These are phyloP conservation scores for Thelonectria discophora DNA, from an alignment of 2,329 filamentous ascomycete genomes.

Conservation along the genomic window DNA sequence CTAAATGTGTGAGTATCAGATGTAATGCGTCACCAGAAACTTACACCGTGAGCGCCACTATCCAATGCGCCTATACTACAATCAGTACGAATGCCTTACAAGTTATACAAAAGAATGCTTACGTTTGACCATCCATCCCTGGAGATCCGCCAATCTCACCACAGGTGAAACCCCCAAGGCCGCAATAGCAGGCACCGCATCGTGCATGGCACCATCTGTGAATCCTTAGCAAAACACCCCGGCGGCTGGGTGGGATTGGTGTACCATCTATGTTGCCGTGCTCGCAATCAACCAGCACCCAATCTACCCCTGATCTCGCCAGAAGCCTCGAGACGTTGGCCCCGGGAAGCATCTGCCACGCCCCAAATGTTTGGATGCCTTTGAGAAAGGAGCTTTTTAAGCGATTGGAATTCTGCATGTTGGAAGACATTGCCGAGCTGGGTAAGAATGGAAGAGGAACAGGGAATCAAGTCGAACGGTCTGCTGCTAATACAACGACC, in stretches of 20 bases:
- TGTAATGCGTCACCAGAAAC: not conserved
- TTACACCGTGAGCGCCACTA: slow-evolving; percentile 55
- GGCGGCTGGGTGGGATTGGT: not conserved
- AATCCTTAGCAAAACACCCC: not conserved
- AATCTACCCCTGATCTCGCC: slow-evolving; percentile 68
- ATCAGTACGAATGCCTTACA: not conserved
- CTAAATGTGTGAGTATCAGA: slow-evolving; percentile 22
- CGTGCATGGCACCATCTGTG: slow-evolving; percentile 57
- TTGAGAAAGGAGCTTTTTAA: slow-evolving; percentile 58
- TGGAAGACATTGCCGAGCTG: not conserved
- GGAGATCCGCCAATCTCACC: slow-evolving; percentile 60
- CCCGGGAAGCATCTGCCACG: slow-evolving; percentile 70
- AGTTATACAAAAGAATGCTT: slow-evolving; percentile 6
- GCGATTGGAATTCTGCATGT: slow-evolving; percentile 55
- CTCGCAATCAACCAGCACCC: slow-evolving; percentile 52
- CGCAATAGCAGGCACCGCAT: slow-evolving; percentile 59
- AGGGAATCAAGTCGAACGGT: too few species aligned
- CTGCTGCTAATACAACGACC: too few species aligned
- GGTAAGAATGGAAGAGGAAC: too few species aligned
- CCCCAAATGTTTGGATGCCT: slow-evolving; percentile 59
- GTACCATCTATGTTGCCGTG: slow-evolving; percentile 58
- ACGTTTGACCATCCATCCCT: slow-evolving; percentile 55
- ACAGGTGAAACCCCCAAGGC: slow-evolving; percentile 51
- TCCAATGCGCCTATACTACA: slow-evolving; percentile 57
- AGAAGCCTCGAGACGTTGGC: slow-evolving; percentile 66